Percentiles rank a stretch among this genome's conserved stretches.
These are phyloP conservation scores for Fusarium sp. DNA, from an alignment of 2,329 filamentous ascomycete species.

Conservation along the genomic window DNA sequence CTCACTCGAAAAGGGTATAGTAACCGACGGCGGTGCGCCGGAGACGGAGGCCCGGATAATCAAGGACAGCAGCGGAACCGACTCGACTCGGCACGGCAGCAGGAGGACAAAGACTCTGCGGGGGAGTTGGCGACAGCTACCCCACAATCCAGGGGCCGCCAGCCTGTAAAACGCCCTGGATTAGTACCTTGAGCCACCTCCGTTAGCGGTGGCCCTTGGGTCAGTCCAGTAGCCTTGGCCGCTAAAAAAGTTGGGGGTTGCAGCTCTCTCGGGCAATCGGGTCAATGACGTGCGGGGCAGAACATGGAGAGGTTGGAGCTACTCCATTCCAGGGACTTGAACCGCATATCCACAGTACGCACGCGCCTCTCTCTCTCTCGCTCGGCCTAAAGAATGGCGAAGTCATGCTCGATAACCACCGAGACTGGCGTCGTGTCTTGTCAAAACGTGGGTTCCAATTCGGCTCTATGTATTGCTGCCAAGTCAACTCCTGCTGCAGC, in stretches of 20 bases:
- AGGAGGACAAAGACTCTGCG: slow-evolving; percentile 24
- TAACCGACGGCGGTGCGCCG: slow-evolving; percentile 3
- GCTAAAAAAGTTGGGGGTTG: slow-evolving; percentile 25
- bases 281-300: slow-evolving; percentile 45
- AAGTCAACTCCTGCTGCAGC: slow-evolving; percentile 10
- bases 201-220: slow-evolving; percentile 5
- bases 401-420: not conserved
- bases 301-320: not conserved
- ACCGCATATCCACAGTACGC: not conserved
- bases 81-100: slow-evolving; percentile 12
- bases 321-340: slow-evolving; percentile 8
- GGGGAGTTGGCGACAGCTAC: slow-evolving; percentile 17
- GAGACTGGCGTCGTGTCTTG: not conserved
- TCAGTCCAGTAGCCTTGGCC: slow-evolving; percentile 17
- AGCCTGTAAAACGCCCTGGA: slow-evolving; percentile 43
- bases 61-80: slow-evolving; percentile 33
- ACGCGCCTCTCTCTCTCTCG: not conserved
- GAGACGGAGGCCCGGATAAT: slow-evolving; percentile 25
- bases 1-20: not conserved
- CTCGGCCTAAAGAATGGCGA: slow-evolving; percentile 43
- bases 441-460: slow-evolving; percentile 28
- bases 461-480: slow-evolving; percentile 32
- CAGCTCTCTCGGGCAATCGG: slow-evolving; percentile 44
- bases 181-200: slow-evolving; percentile 33
- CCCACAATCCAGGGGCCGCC: slow-evolving; percentile 24